Evolutionary conservation across 2,329 filamentous ascomycete species (phyloP), one percentile per base, ranked within the genome.

Genomic region (Graphium sp.): DNA sequence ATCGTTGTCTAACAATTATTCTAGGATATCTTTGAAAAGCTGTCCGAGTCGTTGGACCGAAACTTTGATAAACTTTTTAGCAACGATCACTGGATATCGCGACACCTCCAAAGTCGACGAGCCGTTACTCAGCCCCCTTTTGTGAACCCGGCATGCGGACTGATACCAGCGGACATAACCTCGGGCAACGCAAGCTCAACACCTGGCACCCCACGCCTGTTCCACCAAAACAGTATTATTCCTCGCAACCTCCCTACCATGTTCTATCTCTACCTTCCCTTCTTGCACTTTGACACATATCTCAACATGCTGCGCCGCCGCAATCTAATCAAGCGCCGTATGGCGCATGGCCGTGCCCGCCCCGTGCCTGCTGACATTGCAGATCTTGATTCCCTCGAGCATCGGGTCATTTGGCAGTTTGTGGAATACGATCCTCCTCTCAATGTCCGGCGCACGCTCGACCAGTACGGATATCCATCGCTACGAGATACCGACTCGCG

Each of bases 261-360:
- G 29, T 50, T 66, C 1, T 66, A 60, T 20, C 41, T 68, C 1
- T 68, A 64, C 32, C 44, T 72, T 1, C 67, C 67, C 0, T 72
- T 74, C 38, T 56, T 76, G 0, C 69, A 76, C 35, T 76, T 71
- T 41, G 71, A 76, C 37, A 71, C 66, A 0, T 76, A 75, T 40
- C 55, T 58, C 32, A 61, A 62, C 26, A 50, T 75, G 2, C 51
- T 74, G 7, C 55, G 57, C 21, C 60, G 71, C 2, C 62, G 69
- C 0, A 58, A 62, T 20, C 48, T 74, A 4, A 62, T 75, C 17
- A 45, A 56, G 11, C 49, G 60, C 12, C 55, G 71, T 5, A 43
- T 68, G 16, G 44, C 44, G 1, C 65, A 72, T 31, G 66, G 66
- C 3, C 52, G 68, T 18, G 56, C 64, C 0, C 54, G 60, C 2